Percentiles rank a stretch among this genome's conserved stretches.
phyloP scores from a whole-genome alignment of 768 basidiomycete genomes.

The Jaapia argillacea region DNA sequence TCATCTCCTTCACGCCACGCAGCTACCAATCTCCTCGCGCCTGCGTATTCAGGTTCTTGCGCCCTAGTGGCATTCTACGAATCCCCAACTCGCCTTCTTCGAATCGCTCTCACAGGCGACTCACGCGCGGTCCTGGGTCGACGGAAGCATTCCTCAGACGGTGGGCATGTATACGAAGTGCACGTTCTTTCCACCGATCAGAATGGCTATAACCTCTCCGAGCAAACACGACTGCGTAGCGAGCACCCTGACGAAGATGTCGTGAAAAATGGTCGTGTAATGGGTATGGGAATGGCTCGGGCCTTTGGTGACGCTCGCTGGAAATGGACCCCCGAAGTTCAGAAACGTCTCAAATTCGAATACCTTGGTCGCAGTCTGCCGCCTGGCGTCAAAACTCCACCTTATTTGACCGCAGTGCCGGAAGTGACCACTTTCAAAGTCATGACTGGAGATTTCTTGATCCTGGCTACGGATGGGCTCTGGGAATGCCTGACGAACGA shows the following conservation, averaged over 20 bases:
- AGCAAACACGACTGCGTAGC: slow-evolving; percentile 20
- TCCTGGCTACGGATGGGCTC: slow-evolving; percentile 42
- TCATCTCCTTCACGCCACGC: slow-evolving; percentile 15
- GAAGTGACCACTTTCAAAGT: slow-evolving; percentile 34
- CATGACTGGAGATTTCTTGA: slow-evolving; percentile 39
- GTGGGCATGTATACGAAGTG: slow-evolving; percentile 24
- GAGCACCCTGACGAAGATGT: slow-evolving; percentile 22
- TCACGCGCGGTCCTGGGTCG: slow-evolving; percentile 40
- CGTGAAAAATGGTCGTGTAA: slow-evolving; percentile 24
- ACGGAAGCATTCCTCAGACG: slow-evolving; percentile 16
- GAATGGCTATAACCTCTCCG: slow-evolving; percentile 21
- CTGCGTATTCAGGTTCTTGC: slow-evolving; percentile 30
- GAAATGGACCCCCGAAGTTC: slow-evolving; percentile 32
- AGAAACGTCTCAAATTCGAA: slow-evolving; percentile 23
- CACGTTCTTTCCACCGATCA: slow-evolving; percentile 31
- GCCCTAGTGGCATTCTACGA: slow-evolving; percentile 38
- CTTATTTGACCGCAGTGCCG: slow-evolving; percentile 42
- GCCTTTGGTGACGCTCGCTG: slow-evolving; percentile 33
- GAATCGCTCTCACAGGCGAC: slow-evolving; percentile 35
- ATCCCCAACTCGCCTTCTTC: slow-evolving; percentile 23
- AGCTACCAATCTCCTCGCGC: slow-evolving; percentile 20
- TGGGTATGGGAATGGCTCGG: slow-evolving; percentile 30
- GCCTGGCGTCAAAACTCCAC: slow-evolving; percentile 31
- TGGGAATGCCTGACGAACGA: slow-evolving; percentile 45
- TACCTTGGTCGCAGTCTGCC: slow-evolving; percentile 24